Percentiles rank a stretch among this genome's conserved stretches.
Conservation (phyloP, 768 basidiomycete genomes). For the Mrakia blollopis region DNA sequence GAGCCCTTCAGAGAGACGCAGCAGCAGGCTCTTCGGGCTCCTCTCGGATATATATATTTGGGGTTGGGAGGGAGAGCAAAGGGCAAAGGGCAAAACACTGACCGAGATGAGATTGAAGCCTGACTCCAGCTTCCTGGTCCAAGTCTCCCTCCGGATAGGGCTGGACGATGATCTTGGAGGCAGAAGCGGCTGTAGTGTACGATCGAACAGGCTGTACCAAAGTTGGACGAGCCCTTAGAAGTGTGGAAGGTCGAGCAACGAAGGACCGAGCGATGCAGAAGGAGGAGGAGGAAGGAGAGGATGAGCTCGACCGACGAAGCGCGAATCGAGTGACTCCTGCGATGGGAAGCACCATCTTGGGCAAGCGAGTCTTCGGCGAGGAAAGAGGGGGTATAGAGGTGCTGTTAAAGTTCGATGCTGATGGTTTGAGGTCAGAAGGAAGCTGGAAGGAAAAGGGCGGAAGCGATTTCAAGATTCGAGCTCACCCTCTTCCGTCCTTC, state of each 20-base stretch:
- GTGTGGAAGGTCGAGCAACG: neutral
- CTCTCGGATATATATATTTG: too few species aligned
- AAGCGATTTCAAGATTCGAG: neutral
- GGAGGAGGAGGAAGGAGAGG: neutral
- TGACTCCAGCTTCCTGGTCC: neutral
- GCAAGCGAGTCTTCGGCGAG: neutral
- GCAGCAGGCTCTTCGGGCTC: too few species aligned
- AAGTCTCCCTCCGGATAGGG: neutral
- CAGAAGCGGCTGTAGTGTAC: neutral
- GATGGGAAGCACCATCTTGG: neutral
- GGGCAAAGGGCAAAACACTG: neutral
- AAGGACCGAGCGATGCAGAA: neutral
- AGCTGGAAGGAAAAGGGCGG: too few species aligned
- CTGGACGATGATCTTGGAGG: neutral
- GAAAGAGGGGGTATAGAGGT: neutral
- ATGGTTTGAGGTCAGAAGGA: neutral
- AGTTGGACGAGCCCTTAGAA: too few species aligned
- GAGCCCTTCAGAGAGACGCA: too few species aligned
- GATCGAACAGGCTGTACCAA: too few species aligned
- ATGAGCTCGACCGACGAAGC: conserved; percentile 4
- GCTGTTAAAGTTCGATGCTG: neutral
- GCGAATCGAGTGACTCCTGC: conserved; percentile 6
- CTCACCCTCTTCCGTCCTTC: neutral
- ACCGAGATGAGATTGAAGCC: neutral
- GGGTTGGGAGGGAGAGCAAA: neutral